Percentiles rank a stretch among this genome's conserved stretches.
Conservation (phyloP, 2,329 filamentous ascomycete genomes). For the Podosphaera xanthii region DNA sequence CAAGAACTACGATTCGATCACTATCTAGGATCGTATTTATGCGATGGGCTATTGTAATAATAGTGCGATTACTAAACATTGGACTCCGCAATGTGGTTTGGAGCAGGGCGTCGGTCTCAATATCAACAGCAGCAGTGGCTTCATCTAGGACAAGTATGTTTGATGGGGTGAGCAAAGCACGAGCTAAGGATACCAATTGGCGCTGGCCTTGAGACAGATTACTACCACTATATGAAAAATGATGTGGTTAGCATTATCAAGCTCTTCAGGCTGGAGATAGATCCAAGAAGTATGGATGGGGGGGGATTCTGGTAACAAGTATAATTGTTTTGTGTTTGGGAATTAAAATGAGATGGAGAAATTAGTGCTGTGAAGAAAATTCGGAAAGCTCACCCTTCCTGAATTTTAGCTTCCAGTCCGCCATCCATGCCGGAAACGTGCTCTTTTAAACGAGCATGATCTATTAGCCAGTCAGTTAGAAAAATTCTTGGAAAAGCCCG, state of each 20-base stretch:
- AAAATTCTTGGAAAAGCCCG: conserved; percentile 8
- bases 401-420: conserved; percentile 68
- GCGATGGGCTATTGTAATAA: conserved; percentile 93
- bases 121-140: conserved; percentile 59
- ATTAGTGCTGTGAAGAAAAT: no score
- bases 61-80: conserved; percentile 72
- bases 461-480: conserved; percentile 26
- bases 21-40: conserved; percentile 88
- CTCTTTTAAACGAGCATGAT: conserved; percentile 83
- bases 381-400: conserved; percentile 58
- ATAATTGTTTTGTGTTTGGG: neutral
- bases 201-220: conserved; percentile 91
- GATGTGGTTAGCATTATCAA: neutral
- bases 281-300: neutral
- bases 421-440: conserved; percentile 72
- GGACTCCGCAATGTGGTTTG: conserved; percentile 39
- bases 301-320: neutral
- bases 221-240: conserved; percentile 34
- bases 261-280: neutral
- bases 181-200: conserved; percentile 79
- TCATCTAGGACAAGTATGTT: conserved; percentile 96
- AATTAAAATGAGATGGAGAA: neutral
- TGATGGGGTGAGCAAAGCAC: conserved; percentile 80
- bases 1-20: conserved; percentile 82
- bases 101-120: conserved; percentile 44